Evolutionary conservation across 2,329 filamentous ascomycete genomes (phyloP), one percentile per base, ranked within the genome.

Genomic region (Penicillium sp.): DNA sequence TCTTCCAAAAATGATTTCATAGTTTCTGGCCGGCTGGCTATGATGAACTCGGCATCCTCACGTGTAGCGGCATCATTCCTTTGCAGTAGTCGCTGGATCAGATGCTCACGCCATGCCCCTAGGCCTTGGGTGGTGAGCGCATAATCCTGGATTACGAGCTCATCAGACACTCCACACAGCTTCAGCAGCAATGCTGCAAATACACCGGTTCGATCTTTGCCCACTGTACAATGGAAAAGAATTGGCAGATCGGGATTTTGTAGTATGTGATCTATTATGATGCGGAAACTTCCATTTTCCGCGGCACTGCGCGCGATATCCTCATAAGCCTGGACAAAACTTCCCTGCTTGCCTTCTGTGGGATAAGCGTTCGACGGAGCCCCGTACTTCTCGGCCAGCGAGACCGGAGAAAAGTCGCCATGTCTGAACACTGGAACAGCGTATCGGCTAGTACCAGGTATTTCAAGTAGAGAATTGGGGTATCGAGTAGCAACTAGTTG

Each of bases 141-240:
- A 67, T 90, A 91, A 68, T 91, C 88, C 11, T 78, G 69, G 0
- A 84, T 85, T 23, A 88, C 79, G 1, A 68, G 65, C 20, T 81
- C 74, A 59, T 83, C 78, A 1, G 78, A 71, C 0, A 89, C 83
- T 8, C 83, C 83, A n/a, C 83, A 83, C 24, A 89, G 77, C 23
- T 79, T 73, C 28, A 89, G 76, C 6, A 91, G 67, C 38, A 91
- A 64, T 5, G 85, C 87, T 53, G 83, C 81, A 30, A 89, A 70
- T 4, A 90, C 79, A 2, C 88, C 88, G 0, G 88, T 90, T 28
- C 88, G 79, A 68, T 91, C 88, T 71, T 91, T 91, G n/a, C 88
- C 88, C 0, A 86, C 87, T 0, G 86, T 88, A 69, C 88, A 91
- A 66, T 91, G 87, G 7, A 90, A 74, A 5, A 89, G 74, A 11